Percentiles rank a stretch among this genome's conserved stretches.
Conservation (phyloP, 768 basidiomycete genomes). For the Tylopilus intermedius region DNA sequence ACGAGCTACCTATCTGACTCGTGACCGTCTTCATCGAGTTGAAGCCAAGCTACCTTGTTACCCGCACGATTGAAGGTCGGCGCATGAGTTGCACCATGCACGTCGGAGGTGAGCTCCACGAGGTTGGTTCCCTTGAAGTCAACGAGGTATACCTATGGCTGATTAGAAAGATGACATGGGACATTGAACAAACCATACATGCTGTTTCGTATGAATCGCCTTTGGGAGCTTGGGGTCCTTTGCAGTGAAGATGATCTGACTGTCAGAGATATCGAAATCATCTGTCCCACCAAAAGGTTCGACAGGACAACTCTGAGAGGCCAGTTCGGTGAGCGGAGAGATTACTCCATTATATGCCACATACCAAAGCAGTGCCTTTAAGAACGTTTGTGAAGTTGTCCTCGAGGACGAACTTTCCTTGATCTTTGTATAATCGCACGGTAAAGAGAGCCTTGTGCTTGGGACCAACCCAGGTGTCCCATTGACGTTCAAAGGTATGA, state of each 20-base stretch:
- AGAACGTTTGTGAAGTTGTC: conserved; percentile 54
- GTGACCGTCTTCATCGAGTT: conserved; percentile 83
- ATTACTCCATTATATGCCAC: conserved; percentile 14
- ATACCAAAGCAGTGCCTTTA: conserved; percentile 65
- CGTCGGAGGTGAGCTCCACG: conserved; percentile 72
- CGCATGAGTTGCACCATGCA: conserved; percentile 76
- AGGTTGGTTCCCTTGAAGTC: conserved; percentile 51
- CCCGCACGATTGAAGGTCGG: conserved; percentile 66
- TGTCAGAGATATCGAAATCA: conserved; percentile 70
- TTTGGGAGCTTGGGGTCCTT: conserved; percentile 75
- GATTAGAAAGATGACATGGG: neutral
- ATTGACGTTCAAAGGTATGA: conserved; percentile 64
- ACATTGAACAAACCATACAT: conserved; percentile 39
- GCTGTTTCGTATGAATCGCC: conserved; percentile 86
- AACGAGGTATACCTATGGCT: conserved; percentile 64
- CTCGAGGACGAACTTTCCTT: conserved; percentile 49
- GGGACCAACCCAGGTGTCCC: conserved; percentile 72
- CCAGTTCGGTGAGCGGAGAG: neutral
- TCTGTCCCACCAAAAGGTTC: conserved; percentile 84
- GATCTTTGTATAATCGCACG: conserved; percentile 49
- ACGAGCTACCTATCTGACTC: conserved; percentile 69
- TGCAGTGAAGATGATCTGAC: conserved; percentile 74
- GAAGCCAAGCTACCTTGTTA: conserved; percentile 79
- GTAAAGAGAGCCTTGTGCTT: conserved; percentile 73
- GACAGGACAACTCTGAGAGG: conserved; percentile 59